Percentiles rank a stretch among this genome's conserved stretches.
Conservation (phyloP, 202 grass and related monocot genomes). For the Saccharum hybrid region DNA sequence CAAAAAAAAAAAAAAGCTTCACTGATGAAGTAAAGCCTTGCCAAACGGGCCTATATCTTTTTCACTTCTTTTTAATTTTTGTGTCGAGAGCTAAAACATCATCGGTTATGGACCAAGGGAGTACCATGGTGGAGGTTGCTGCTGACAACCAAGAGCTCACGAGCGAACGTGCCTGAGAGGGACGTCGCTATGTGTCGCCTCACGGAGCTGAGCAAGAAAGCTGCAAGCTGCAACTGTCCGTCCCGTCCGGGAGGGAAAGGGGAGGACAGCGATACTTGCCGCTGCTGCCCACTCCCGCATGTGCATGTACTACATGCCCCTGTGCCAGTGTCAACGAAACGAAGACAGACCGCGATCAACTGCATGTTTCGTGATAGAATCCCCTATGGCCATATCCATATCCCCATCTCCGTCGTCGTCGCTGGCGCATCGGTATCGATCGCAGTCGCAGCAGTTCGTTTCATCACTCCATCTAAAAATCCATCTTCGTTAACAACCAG, state of each 20-base stretch:
- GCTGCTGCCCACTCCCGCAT: background rate
- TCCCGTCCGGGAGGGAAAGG: background rate
- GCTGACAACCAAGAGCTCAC: background rate
- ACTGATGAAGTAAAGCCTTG: too few species aligned
- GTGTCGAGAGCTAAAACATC: too few species aligned
- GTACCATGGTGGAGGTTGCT: background rate
- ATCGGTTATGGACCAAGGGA: too few species aligned
- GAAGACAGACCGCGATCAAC: too few species aligned
- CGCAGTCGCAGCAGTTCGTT: background rate
- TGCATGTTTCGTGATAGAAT: too few species aligned
- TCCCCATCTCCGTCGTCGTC: background rate
- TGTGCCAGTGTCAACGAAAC: too few species aligned
- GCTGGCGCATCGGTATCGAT: background rate
- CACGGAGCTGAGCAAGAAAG: background rate
- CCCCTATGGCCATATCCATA: background rate
- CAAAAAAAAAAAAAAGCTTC: too few species aligned
- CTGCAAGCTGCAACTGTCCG: background rate
- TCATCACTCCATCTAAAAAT: background rate
- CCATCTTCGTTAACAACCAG: background rate
- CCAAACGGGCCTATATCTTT: too few species aligned
- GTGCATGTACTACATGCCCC: too few species aligned
- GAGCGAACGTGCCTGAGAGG: background rate
- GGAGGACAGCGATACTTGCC: background rate
- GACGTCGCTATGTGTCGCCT: background rate
- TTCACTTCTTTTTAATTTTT: too few species aligned